These are phyloP conservation scores for Mycena sp. DNA, from an alignment of 1,284 basidiomycete genomes.

Conservation along the genomic window DNA sequence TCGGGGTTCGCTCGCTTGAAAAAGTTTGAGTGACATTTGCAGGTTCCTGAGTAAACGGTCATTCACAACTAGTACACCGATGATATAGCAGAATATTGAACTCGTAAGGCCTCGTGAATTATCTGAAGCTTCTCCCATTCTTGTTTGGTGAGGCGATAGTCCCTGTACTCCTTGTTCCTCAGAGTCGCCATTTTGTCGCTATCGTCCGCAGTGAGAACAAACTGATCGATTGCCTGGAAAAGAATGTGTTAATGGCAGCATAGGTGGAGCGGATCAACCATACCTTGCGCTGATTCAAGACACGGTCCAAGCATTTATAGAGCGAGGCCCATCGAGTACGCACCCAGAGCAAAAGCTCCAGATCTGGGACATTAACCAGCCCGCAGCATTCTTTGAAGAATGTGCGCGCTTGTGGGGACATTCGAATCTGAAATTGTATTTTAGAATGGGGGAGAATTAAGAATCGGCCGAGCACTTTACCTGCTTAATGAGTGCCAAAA, in stretches of 20 bases:
- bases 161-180: conserved; percentile 34
- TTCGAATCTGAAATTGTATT: conserved; percentile 29
- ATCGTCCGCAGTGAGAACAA: conserved; percentile 35
- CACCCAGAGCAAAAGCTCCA: conserved; percentile 36
- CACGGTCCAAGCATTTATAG: conserved; percentile 31
- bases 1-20: conserved; percentile 35
- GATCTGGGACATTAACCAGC: conserved; percentile 21
- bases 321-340: conserved; percentile 38
- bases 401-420: conserved; percentile 36
- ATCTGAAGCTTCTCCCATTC: conserved; percentile 36
- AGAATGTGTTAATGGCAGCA: too few species aligned
- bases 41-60: conserved; percentile 24
- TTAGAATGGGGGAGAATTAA: conserved; percentile 7
- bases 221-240: conserved; percentile 36
- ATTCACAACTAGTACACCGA: background rate
- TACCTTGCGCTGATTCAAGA: conserved; percentile 32
- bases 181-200: conserved; percentile 36
- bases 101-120: conserved; percentile 35
- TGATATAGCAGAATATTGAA: conserved; percentile 14
- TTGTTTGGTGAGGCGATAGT: conserved; percentile 27
- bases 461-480: conserved; percentile 6
- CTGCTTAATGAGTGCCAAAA: conserved; percentile 38
- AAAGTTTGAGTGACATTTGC: conserved; percentile 34
- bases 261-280: too few species aligned
- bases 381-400: conserved; percentile 32